These are phyloP conservation scores for Alternaria dauci DNA, from an alignment of 2,329 filamentous ascomycete species.

Conservation along the genomic window DNA sequence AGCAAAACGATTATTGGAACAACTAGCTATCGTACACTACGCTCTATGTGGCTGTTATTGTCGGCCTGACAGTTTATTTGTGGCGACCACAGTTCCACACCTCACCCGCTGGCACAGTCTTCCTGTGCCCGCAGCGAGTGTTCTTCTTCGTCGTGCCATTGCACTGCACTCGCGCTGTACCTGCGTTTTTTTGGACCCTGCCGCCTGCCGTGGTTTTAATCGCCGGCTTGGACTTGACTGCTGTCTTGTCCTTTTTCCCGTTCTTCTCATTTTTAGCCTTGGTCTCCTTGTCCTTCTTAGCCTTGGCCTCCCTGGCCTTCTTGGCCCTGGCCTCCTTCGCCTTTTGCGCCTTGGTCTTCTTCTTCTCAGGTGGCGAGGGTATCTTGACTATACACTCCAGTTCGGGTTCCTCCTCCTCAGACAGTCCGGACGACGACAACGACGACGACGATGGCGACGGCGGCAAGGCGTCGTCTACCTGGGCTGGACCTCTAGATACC, in stretches of 20 bases:
- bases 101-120: not conserved
- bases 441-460: not conserved
- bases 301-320: too few relatives aligned
- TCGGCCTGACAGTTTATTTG: not conserved
- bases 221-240: not conserved
- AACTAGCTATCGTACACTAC: not conserved
- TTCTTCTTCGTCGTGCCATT: not conserved
- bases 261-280: not conserved
- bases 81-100: constrained; percentile 10
- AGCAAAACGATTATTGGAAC: not conserved
- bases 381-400: too few relatives aligned
- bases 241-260: not conserved
- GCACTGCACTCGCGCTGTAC: not conserved
- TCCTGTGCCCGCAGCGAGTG: not conserved
- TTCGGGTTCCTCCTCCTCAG: not conserved
- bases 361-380: not conserved
- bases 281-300: not conserved
- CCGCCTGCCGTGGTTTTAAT: not conserved
- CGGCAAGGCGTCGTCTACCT: too few relatives aligned
- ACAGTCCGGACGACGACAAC: not conserved
- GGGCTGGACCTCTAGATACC: too few relatives aligned
- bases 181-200: not conserved
- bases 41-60: too few relatives aligned
- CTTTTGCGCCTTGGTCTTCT: not conserved
- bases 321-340: too few relatives aligned